Evolutionary conservation across 2,329 filamentous ascomycete genomes (phyloP), one percentile per base, ranked within the genome.

Genomic region (Elsinoe arachidis): DNA sequence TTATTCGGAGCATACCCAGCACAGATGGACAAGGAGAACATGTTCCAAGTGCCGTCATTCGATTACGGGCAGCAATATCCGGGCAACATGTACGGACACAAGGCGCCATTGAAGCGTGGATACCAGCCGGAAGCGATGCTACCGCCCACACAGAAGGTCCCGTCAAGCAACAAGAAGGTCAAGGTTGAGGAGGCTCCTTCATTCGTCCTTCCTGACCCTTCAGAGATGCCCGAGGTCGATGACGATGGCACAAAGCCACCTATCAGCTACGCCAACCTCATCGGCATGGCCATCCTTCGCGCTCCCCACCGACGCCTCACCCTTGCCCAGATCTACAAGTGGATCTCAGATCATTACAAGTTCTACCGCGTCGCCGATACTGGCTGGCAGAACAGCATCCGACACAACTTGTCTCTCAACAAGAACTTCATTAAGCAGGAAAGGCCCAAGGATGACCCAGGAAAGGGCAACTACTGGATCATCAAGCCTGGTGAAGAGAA

Each of bases 371-470:
- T 84, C 43, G 82, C 85, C 57, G 90, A 96, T 66, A 84, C 88
- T 10, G 92, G 93, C 61, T 99, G 93, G 93, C 92, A 97, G 73
- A 99, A 99, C 73, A 97, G 93, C 75, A 99, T 99, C 70, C 87
- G 93, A 34, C 93, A 99, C 73, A 99, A 99, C 65, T 83, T 99
- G 34, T 96, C 91, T 68, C 78, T 99, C 44, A 95, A 96, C 78
- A 97, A 97, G 74, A 89, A 88, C 47, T 97, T 97, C 68, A 85
- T 91, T 69, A 97, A 97, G 75, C 87, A 95, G 68, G 91, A 96
- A 72, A 83, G 93, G 59, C 90, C 91, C 58, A 97, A 97, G 77
- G 91, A 96, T 68, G 93, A 97, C 67, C 91, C 92, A 2, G 93
- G 93, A 65, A 97, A 97, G 73, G 93, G 93, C 43, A 92, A 96